Evolutionary conservation across 2,329 filamentous ascomycete species (phyloP).

Genomic region (Aureobasidium lini): DNA sequence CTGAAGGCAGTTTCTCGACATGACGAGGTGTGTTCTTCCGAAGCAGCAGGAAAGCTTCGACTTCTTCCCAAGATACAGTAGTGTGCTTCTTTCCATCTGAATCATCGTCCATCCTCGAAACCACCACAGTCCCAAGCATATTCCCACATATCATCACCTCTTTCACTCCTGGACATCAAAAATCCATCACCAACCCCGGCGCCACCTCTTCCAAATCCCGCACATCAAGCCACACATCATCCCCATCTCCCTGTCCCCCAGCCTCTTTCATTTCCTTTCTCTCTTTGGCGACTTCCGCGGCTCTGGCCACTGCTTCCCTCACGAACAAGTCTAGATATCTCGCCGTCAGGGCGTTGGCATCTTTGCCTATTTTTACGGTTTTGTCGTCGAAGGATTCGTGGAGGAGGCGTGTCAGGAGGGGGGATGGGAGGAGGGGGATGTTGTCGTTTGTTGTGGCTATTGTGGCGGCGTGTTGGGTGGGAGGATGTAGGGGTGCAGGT

Average conservation of each 20-base stretch:
- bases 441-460: constrained; percentile 16
- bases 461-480: background rate
- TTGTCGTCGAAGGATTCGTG: constrained; percentile 70
- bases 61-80: too few species aligned
- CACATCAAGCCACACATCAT: constrained; percentile 50
- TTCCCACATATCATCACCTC: too few species aligned
- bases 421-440: constrained; percentile 54
- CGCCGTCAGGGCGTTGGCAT: constrained; percentile 67
- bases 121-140: too few species aligned
- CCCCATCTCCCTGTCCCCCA: constrained; percentile 17
- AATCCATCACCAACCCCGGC: constrained; percentile 73
- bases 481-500: background rate
- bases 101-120: too few species aligned
- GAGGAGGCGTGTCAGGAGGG: constrained; percentile 67
- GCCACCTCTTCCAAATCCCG: constrained; percentile 86
- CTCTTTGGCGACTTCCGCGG: constrained; percentile 59
- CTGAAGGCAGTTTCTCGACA: too few species aligned
- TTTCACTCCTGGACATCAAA: background rate
- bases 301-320: constrained; percentile 75
- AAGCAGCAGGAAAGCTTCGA: too few species aligned
- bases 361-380: constrained; percentile 64
- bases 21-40: too few species aligned
- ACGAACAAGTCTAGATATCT: constrained; percentile 92
- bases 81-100: too few species aligned
- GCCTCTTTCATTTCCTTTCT: constrained; percentile 27